Percentiles rank a stretch among this genome's conserved stretches.
These are phyloP conservation scores for Solanum clarkiae DNA, from an alignment of 257 asterid species.

Conservation along the genomic window DNA sequence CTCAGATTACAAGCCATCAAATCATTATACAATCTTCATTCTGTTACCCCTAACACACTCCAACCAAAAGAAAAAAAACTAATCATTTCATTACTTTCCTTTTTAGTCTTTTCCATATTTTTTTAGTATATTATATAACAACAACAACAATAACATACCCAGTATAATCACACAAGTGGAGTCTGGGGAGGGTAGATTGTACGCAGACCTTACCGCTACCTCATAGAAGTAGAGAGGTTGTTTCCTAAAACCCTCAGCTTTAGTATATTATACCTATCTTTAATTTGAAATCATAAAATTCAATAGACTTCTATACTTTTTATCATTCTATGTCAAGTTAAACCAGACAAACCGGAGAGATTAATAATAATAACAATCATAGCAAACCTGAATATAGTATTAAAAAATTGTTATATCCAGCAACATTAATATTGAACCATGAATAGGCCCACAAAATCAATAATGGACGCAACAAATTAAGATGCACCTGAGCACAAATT, in stretches of 20 bases:
- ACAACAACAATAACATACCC: too few species aligned
- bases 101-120: background rate
- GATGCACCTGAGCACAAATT: background rate
- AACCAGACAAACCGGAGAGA: background rate
- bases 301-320: background rate
- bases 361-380: background rate
- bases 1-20: background rate
- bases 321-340: too few species aligned
- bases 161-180: too few species aligned
- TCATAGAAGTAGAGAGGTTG: too few species aligned
- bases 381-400: background rate
- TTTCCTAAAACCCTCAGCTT: too few species aligned
- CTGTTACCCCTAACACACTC: background rate
- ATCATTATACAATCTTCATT: background rate
- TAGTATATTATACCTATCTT: background rate
- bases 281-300: background rate
- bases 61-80: background rate
- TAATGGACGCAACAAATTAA: background rate
- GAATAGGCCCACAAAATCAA: background rate
- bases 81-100: background rate
- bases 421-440: background rate
- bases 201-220: too few species aligned
- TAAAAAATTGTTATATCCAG: background rate
- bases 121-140: too few species aligned
- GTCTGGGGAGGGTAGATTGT: too few species aligned